Conservation (phyloP, 352 stramenopile species). For the Blastocystis hominis region DNA sequence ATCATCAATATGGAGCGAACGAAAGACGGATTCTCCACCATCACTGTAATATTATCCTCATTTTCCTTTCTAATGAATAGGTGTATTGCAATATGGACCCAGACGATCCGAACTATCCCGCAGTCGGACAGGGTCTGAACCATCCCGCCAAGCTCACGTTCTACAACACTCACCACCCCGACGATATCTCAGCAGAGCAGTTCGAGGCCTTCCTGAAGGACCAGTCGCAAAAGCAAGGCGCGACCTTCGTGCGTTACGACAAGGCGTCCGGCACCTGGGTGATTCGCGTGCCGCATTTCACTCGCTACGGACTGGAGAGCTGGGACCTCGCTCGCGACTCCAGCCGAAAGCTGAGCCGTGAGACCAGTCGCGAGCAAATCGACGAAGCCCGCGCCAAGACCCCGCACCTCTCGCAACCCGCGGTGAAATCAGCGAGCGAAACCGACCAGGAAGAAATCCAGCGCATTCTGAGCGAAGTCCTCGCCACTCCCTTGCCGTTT, state of each 20-base stretch:
- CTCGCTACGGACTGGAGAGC: conserved; percentile 3
- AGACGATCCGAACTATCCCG: background rate
- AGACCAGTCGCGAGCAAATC: background rate
- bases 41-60: background rate
- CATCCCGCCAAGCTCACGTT: conserved; percentile 25
- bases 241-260: background rate
- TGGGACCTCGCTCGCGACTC: background rate
- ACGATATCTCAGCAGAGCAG: background rate
- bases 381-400: background rate
- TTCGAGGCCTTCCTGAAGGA: background rate
- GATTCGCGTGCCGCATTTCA: conserved; percentile 17
- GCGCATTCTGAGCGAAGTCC: background rate
- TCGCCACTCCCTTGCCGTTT: no score
- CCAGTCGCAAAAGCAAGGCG: background rate
- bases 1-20: background rate
- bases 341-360: background rate
- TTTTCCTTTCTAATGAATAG: background rate
- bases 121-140: background rate
- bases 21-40: background rate
- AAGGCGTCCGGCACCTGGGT: background rate
- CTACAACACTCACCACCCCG: background rate
- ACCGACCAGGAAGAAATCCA: background rate
- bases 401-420: background rate
- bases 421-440: background rate
- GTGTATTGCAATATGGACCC: background rate